phyloP scores from a whole-genome alignment of 257 asterid species.

The Ocimum tenuiflorum region DNA sequence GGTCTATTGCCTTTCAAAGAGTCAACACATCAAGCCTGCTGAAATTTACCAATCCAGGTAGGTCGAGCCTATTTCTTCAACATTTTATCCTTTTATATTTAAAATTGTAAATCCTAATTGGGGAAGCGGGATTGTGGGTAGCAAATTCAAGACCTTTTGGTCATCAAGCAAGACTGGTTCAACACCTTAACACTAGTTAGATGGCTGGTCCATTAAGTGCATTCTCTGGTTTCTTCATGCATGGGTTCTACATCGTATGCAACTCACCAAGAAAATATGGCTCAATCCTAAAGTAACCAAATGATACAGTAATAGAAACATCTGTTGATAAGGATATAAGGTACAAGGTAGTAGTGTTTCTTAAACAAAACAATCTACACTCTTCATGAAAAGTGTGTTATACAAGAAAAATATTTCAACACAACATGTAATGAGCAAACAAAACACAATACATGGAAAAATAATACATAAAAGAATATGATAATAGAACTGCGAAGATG shows the following conservation, averaged over 20 bases:
- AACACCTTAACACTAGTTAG: background rate
- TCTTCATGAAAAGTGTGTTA: background rate
- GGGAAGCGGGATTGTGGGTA: too few species aligned
- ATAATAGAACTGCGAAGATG: background rate
- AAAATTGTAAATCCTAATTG: too few species aligned
- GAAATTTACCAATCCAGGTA: background rate
- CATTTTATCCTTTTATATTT: background rate
- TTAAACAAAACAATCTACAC: background rate
- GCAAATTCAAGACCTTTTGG: too few species aligned
- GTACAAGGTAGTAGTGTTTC: background rate
- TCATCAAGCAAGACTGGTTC: background rate
- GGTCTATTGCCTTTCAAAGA: too few species aligned
- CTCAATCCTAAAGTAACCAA: background rate
- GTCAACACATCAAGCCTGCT: background rate
- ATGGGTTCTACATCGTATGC: background rate
- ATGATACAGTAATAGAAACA: background rate
- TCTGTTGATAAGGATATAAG: background rate
- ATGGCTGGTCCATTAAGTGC: background rate
- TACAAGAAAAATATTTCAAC: background rate
- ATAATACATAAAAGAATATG: background rate
- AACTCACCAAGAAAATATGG: background rate
- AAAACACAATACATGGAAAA: background rate
- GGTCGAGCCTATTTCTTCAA: background rate
- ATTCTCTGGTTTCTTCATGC: background rate
- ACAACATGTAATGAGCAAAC: background rate